Evolutionary conservation across 441 rosid species (phyloP), one percentile per base, ranked within the genome.

Genomic region (Euphorbia corollata): DNA sequence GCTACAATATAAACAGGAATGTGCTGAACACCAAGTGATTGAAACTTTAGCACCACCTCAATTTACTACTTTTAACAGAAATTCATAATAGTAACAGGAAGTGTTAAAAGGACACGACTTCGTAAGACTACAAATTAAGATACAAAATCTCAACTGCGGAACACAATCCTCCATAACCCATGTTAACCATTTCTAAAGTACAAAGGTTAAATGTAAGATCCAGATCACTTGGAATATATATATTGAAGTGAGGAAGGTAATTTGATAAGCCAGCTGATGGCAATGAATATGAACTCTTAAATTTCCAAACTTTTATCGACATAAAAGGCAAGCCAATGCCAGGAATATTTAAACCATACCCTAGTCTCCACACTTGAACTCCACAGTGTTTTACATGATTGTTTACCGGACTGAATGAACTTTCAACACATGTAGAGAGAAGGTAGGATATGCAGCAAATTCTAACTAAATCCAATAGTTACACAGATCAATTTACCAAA

Each of bases 401-500:
- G 41, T 39, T 47, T 10, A 43, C 43, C 22, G 27, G 11, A 36
- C 20, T 4, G 30, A 24, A 59, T 47, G 20, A 20, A 32, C 24
- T 24, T 20, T 59, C 18, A 58, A 32, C 2, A 15, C 39, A 20
- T 48, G 66, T 10, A 41, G 18, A n/a, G 43, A 43, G 23, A 36
- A 41, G 53, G 8, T 8, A 13, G 3, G 12, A 13, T 7, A 8
- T 22, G 18, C 48, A 41, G n/a, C n/a, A n/a, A n/a, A 53, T 34
- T 16, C 18, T 13, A 56, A 15, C 47, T 27, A 65, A 34, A 63
- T 48, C 62, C 39, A 13, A 24, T 54, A 65, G 56, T 56, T 53
- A 66, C 53, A 67, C 56, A 59, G 30, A 61, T 65, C 27, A 58
- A 2, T 19, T 60, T 47, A 19, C 54, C 32, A 20, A 11, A 19